These are phyloP conservation scores for Vitis cinerea DNA, from an alignment of 164 flowering plant genomes.

Conservation along the genomic window DNA sequence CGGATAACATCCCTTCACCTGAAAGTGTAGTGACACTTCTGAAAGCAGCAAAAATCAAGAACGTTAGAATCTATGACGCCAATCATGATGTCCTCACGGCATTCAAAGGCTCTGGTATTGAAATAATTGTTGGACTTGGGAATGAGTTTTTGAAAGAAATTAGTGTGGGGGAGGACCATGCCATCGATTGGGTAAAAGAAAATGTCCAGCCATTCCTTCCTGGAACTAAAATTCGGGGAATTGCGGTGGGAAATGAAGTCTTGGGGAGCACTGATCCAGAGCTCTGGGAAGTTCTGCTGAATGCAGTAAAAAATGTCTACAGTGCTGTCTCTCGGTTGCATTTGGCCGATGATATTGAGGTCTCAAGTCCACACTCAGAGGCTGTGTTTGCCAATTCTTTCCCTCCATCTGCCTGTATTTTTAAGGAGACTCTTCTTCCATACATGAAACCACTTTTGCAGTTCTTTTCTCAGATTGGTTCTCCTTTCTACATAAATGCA, in stretches of 20 bases:
- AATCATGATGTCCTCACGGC: constrained; percentile 65
- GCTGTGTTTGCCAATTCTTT: constrained; percentile 67
- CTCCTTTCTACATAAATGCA: constrained; percentile 79
- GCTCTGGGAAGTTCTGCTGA: constrained; percentile 58
- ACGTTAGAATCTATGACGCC: constrained; percentile 78
- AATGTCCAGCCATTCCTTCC: constrained; percentile 72
- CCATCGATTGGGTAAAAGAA: constrained; percentile 68
- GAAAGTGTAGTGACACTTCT: constrained; percentile 79
- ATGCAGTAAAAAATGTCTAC: constrained; percentile 70
- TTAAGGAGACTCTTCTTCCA: constrained; percentile 46
- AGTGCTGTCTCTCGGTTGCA: constrained; percentile 43
- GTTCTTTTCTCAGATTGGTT: constrained; percentile 56
- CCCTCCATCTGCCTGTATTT: constrained; percentile 75
- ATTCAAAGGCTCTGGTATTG: constrained; percentile 68
- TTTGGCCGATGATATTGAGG: constrained; percentile 36
- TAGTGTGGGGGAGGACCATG: constrained; percentile 56
- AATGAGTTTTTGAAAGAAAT: constrained; percentile 67
- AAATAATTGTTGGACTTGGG: constrained; percentile 59
- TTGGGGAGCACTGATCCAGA: constrained; percentile 50
- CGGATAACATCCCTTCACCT: constrained; percentile 77
- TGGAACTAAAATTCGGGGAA: constrained; percentile 58
- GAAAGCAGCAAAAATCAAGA: constrained; percentile 74
- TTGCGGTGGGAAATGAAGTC: constrained; percentile 83
- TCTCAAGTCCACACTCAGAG: constrained; percentile 71
- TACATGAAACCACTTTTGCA: constrained; percentile 77